Evolutionary conservation across 306 rosid species (phyloP), one percentile per base, ranked within the genome.

Genomic region (Coriaria nepalensis): DNA sequence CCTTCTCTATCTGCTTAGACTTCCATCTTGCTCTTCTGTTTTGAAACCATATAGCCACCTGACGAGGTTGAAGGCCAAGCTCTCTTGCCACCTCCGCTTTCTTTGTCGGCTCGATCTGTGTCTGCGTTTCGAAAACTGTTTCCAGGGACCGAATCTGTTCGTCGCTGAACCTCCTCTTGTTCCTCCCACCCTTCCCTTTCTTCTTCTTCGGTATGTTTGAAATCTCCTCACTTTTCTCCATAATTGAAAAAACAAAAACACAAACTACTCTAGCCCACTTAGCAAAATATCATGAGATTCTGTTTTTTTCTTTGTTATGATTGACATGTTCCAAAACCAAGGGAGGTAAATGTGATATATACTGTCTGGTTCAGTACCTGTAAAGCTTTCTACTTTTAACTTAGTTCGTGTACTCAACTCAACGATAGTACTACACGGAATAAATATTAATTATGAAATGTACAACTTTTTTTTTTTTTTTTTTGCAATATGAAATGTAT

Each of bases 1-100:
- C 90, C 13, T 81, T 77, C 68, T 90, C 94, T 5, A 81, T 67
- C 63, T 78, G 73, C 38, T 84, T 90, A 4, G 97, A 84, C 72
- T 79, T 90, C 87, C 97, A 79, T 63, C 98, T 78, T n/a, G 95
- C 95, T 57, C 98, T 79, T 68, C 74, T 74, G 57, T 90, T 90
- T 64, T 90, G 98, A 61, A 90, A 90, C 98, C 98, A 90, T 54
- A 84, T 84, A 9, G 98, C 85, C 32, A 90, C 88, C 59, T 90
- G 98, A 44, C 92, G 77, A 33, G 97, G 97, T 33, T 90, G 97
- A 60, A 90, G 51, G 11, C 94, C 95, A 37, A 90, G 80, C 66
- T 90, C 85, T 60, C 73, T 64, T 9, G 98, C 98, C 1, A 90
- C 55, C 45, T 84, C 79, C 64, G 79, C 40, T 80, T 79, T 85